Evolutionary conservation across 2,329 filamentous ascomycete genomes (phyloP), one percentile per base, ranked within the genome.

Genomic region (Diaporthe aspalathi): DNA sequence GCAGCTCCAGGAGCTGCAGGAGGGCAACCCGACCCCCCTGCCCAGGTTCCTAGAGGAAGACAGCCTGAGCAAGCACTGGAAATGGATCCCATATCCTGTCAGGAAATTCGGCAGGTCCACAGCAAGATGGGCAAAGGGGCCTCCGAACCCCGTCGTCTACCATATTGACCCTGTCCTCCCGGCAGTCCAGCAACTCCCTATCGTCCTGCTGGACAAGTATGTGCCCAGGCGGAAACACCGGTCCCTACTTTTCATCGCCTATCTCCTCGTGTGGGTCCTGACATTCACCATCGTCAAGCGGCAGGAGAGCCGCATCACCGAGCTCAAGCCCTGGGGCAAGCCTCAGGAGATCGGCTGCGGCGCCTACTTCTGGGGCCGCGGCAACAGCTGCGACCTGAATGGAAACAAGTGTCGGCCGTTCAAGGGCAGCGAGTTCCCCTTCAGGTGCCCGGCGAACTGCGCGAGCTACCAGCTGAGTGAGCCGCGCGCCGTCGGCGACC

Each of bases 381-480:
- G 90, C 43, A 95, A 94, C 77, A 83, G 83, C 16, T 96, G 93
- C 79, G 93, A 93, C 0, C 77, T 95, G 17, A 90, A 95, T 75
- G 93, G 93, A 8, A 89, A 90, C 72, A 84, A 89, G 66, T 96
- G 93, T 77, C 89, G 93, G 11, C 93, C 93, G 0, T 96, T 96
- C 77, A 88, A 87, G 71, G 91, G 90, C 74, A 88, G 84, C 70
- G 89, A 89, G 0, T 90, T 94, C 75, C 86, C 92, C 0, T 96
- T 96, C 78, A 86, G 91, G 68, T 96, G 93, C 76, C 90, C 92
- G 1, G 92, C 90, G 20, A 91, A 90, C 76, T 96, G 93, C 79
- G 87, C 87, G 54, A 88, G 87, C 76, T 88, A 89, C 70, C 84
- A 88, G 74, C 84, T 93, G 2, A 83, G 93, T 47, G 93, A 94